Evolutionary conservation across 1,284 basidiomycete genomes (phyloP).

Genomic region (Apiotrichum gracile): DNA sequence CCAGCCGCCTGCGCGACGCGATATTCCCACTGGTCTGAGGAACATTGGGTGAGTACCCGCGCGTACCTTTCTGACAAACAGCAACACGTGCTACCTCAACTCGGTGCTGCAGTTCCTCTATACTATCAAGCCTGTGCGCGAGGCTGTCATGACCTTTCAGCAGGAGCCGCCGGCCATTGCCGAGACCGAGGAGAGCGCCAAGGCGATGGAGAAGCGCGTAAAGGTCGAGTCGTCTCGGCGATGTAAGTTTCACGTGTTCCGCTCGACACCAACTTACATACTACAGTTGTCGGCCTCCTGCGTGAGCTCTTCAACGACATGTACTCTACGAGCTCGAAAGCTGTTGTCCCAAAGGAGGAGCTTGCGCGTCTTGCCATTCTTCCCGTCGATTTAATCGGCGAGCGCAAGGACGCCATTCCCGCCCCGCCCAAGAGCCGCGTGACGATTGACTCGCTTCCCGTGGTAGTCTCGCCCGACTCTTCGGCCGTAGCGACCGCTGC

Average conservation of each 20-base stretch:
- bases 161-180: background rate
- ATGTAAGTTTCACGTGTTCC: too few species aligned
- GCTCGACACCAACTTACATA: too few species aligned
- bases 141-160: constrained; percentile 37
- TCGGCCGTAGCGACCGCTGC: constrained; percentile 30
- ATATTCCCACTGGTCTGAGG: constrained; percentile 44
- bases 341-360: constrained; percentile 42
- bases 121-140: constrained; percentile 41
- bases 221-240: constrained; percentile 21
- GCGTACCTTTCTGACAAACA: background rate
- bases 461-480: constrained; percentile 9
- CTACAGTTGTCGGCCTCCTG: constrained; percentile 36
- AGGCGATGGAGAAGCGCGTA: constrained; percentile 9
- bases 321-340: constrained; percentile 32
- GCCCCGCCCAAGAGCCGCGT: constrained; percentile 1
- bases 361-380: constrained; percentile 45
- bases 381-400: constrained; percentile 12
- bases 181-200: background rate
- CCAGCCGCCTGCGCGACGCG: constrained; percentile 26
- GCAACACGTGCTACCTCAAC: constrained; percentile 46
- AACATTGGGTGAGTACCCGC: constrained; percentile 34
- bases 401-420: constrained; percentile 5
- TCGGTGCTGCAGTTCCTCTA: constrained; percentile 46
- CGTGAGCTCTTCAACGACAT: constrained; percentile 38
- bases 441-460: constrained; percentile 12